Percentiles rank a stretch among this genome's conserved stretches.
Evolutionary conservation across 495 filamentous ascomycete genomes (phyloP).

Genomic region (Cryomyces minteri): DNA sequence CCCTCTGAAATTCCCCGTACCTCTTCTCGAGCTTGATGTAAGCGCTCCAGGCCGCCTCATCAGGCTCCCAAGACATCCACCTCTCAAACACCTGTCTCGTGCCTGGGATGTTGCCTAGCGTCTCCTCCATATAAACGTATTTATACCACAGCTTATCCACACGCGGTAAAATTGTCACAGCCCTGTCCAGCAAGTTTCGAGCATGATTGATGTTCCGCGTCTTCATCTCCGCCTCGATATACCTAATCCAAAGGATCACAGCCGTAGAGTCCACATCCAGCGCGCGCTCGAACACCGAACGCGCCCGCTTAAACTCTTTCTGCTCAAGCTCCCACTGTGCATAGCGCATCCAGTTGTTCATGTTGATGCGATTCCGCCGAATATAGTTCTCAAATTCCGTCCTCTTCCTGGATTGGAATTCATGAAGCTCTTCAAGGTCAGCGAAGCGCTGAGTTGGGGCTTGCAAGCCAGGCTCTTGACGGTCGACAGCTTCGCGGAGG

Average conservation of each 20-base stretch:
- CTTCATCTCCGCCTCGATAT: slow-evolving; percentile 95
- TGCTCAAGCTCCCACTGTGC: slow-evolving; percentile 95
- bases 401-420: slow-evolving; percentile 87
- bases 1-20: slow-evolving; percentile 75
- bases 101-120: slow-evolving; percentile 78
- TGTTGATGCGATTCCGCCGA: slow-evolving; percentile 79
- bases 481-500: slow-evolving; percentile 92
- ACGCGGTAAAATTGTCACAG: slow-evolving; percentile 78
- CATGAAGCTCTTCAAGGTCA: slow-evolving; percentile 94
- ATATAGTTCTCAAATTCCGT: slow-evolving; percentile 99
- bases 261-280: slow-evolving; percentile 79
- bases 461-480: slow-evolving; percentile 76
- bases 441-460: slow-evolving; percentile 89
- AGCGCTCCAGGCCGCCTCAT: slow-evolving; percentile 85
- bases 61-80: slow-evolving; percentile 97
- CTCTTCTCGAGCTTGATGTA: slow-evolving; percentile 96
- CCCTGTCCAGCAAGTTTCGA: slow-evolving; percentile 82
- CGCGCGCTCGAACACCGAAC: slow-evolving; percentile 92
- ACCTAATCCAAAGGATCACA: slow-evolving; percentile 70
- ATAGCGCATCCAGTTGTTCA: slow-evolving; percentile 99
- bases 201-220: slow-evolving; percentile 95
- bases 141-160: slow-evolving; percentile 97
- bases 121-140: slow-evolving; percentile 98
- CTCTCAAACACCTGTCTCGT: slow-evolving; percentile 91
- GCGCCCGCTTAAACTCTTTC: slow-evolving; percentile 89